Evolutionary conservation across 495 filamentous ascomycete species (phyloP), one percentile per base, ranked within the genome.

Genomic region (Hypomontagnella monticulosa): DNA sequence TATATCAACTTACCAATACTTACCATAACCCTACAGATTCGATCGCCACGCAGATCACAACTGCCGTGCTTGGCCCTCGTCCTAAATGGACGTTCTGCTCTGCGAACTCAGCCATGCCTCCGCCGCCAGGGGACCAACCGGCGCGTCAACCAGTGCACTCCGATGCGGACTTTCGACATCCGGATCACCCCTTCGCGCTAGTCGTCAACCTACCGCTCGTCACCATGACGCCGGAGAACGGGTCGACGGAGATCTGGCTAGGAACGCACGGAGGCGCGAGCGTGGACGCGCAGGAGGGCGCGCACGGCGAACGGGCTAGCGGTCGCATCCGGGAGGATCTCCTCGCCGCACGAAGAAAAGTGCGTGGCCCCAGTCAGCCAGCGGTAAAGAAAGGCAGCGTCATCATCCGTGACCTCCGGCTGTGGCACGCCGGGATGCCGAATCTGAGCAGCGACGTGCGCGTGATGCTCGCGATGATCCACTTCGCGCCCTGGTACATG

Each of bases 371-470:
- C 2, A 70, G 75, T 18, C 85, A 88, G 66, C 81, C 81, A 0
- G 54, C 69, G 4, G 75, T 85, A 1, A 76, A 78, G 19, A 86
- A 85, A 53, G 84, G 85, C 0, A 80, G 80, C 42, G 64, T 87
- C 8, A 69, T 86, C 19, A 61, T 88, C 8, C 75, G 86, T 4
- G 85, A 88, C 69, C 70, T 87, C 51, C 69, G 85, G 18, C 76
- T 88, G 4, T 89, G 85, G 85, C 85, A 88, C 71, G 84, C 82
- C 5, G 86, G 86, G 0, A 84, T 85, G 77, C 85, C 84, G 8
- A 89, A 88, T 58, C 59, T 74, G 15, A 81, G 78, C 4, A 67
- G 77, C 14, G 71, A 75, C 9, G 74, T 78, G 0, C 74, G 86
- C 36, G 79, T 88, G 30, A 86, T 88, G 85, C 72, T 89, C 10